A percentile compares a stretch with the other conserved stretches of the same genome.
Conservation (phyloP, 257 asterid genomes). For the Fraxinus pennsylvanica region DNA sequence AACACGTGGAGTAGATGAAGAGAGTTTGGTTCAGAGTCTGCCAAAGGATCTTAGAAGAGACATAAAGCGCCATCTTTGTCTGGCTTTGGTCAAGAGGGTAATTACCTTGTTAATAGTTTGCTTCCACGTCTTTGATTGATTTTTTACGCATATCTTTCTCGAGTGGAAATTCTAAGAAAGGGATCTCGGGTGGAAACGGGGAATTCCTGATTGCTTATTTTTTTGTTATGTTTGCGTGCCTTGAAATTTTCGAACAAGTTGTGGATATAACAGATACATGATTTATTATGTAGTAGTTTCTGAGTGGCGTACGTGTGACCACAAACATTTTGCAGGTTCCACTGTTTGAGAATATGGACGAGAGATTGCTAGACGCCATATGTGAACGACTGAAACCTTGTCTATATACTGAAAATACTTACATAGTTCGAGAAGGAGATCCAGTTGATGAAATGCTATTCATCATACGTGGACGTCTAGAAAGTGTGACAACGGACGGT, state of each 20-base stretch:
- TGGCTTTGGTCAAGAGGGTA: constrained; percentile 97
- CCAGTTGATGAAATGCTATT: constrained; percentile 98
- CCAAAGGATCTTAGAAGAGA: constrained; percentile 98
- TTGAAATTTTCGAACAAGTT: not conserved
- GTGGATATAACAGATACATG: not conserved
- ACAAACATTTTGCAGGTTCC: constrained; percentile 66
- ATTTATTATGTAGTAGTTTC: not conserved
- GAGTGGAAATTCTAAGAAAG: not conserved
- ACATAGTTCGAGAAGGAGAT: constrained; percentile 97
- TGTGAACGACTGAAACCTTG: constrained; percentile 93
- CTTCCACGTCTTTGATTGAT: not conserved
- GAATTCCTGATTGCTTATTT: not conserved
- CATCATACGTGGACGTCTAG: constrained; percentile 94
- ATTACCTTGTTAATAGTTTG: constrained; percentile 1
- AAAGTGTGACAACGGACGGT: constrained; percentile 95
- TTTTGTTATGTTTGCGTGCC: not conserved
- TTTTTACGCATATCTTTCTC: not conserved
- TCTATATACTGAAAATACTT: constrained; percentile 75
- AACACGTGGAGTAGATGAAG: constrained; percentile 98
- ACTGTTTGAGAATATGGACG: constrained; percentile 92
- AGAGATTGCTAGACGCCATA: constrained; percentile 92
- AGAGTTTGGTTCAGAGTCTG: constrained; percentile 78
- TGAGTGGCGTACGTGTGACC: not conserved
- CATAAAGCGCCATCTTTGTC: constrained; percentile 97
- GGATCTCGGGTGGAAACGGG: not conserved